Conservation (phyloP, 495 filamentous ascomycete genomes). For the Neurospora terricola region DNA sequence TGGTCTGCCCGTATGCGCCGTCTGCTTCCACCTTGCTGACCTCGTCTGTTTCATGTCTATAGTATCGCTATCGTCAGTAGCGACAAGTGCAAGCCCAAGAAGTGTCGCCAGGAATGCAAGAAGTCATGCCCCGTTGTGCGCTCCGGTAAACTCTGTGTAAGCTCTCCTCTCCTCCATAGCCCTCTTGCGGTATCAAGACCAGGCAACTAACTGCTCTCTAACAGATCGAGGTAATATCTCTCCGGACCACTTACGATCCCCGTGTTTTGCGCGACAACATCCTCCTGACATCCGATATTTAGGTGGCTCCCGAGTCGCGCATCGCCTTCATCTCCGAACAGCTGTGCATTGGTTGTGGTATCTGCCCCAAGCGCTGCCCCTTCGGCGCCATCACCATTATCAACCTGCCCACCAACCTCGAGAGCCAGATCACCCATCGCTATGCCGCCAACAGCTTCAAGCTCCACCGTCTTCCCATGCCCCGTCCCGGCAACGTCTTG, state of each 20-base stretch:
- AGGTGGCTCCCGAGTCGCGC: slow-evolving; percentile 81
- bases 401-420: slow-evolving; percentile 97
- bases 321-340: slow-evolving; percentile 97
- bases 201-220: slow-evolving; percentile 1
- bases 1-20: neutral
- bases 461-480: slow-evolving; percentile 90
- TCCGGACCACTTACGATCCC: neutral
- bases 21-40: neutral
- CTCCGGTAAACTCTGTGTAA: slow-evolving; percentile 80
- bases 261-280: neutral
- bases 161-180: neutral
- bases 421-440: slow-evolving; percentile 93
- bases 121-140: slow-evolving; percentile 96
- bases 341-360: slow-evolving; percentile 76
- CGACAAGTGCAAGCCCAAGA: slow-evolving; percentile 99
- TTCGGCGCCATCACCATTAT: slow-evolving; percentile 98
- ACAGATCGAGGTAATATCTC: slow-evolving; percentile 12
- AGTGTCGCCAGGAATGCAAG: slow-evolving; percentile 87
- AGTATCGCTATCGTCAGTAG: slow-evolving; percentile 96
- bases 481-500: slow-evolving; percentile 90
- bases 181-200: neutral
- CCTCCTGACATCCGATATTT: slow-evolving; percentile 39
- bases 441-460: slow-evolving; percentile 99
- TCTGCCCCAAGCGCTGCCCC: slow-evolving; percentile 98
- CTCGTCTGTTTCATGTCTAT: slow-evolving; percentile 1